Evolutionary conservation across 2,329 filamentous ascomycete genomes (phyloP).

Genomic region (Biscogniauxia marginata): DNA sequence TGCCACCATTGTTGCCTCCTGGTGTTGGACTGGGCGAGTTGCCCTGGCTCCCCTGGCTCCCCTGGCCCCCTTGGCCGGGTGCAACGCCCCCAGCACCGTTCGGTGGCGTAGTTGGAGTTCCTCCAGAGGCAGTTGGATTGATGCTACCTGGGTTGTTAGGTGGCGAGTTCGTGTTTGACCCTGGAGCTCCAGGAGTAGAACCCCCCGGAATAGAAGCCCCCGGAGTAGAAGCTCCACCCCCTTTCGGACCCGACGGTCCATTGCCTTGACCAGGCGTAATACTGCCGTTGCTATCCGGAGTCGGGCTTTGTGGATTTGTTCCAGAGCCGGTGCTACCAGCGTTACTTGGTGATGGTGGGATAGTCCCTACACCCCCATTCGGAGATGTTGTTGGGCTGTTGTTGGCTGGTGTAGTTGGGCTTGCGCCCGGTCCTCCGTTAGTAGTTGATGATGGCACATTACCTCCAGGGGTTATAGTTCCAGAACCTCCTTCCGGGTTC

Average conservation of each 20-base stretch:
- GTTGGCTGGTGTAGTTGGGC: not conserved
- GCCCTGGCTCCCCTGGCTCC: conserved; percentile 6
- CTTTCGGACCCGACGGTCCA: not conserved
- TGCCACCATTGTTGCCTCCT: conserved; percentile 5
- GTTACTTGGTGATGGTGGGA: conserved; percentile 2
- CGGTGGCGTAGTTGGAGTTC: conserved; percentile 1
- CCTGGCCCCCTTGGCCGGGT: conserved; percentile 7
- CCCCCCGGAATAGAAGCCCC: too few species aligned
- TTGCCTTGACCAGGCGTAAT: not conserved
- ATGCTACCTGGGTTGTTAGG: conserved; percentile 3
- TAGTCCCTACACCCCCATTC: too few species aligned
- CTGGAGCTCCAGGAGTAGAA: not conserved
- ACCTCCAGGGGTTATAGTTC: not conserved
- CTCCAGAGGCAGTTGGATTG: not conserved
- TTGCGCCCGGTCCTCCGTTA: conserved; percentile 3
- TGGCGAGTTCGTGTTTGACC: conserved; percentile 2
- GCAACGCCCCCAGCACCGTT: conserved; percentile 4
- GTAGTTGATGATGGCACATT: conserved; percentile 3
- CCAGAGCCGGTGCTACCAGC: conserved; percentile 1
- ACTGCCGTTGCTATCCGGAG: conserved; percentile 2
- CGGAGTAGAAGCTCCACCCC: not conserved
- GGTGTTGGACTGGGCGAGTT: not conserved
- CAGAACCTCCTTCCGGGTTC: not conserved
- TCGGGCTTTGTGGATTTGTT: not conserved
- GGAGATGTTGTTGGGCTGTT: conserved; percentile 2